phyloP scores from a whole-genome alignment of 2,329 filamentous ascomycete genomes.

The Talaromyces sp. region DNA sequence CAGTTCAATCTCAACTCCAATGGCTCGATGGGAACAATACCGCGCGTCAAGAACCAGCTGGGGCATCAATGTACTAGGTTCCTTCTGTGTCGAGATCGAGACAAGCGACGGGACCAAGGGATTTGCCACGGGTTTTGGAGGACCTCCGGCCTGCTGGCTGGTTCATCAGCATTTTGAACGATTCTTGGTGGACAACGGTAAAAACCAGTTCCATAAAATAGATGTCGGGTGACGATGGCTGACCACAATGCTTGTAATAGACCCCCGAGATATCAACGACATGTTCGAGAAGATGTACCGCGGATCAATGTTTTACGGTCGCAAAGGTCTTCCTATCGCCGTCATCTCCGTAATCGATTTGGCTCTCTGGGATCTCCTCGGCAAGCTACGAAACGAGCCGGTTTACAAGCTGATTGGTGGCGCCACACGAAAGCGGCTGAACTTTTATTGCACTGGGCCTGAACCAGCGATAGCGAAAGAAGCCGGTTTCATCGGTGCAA shows the following conservation, averaged over 20 bases:
- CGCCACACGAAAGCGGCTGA: conserved; percentile 72
- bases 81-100: conserved; percentile 86
- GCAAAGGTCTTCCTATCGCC: conserved; percentile 83
- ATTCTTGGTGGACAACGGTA: conserved; percentile 75
- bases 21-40: conserved; percentile 84
- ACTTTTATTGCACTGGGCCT: conserved; percentile 94
- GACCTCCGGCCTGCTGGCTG: conserved; percentile 89
- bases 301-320: conserved; percentile 91
- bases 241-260: conserved; percentile 36
- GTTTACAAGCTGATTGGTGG: conserved; percentile 94
- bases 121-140: conserved; percentile 90
- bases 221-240: background rate
- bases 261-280: conserved; percentile 85
- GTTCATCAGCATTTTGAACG: conserved; percentile 89
- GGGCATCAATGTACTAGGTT: conserved; percentile 93
- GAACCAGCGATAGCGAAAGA: conserved; percentile 72
- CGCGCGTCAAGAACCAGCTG: conserved; percentile 82
- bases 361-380: conserved; percentile 85
- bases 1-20: conserved; percentile 85
- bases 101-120: conserved; percentile 86
- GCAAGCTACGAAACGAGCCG: conserved; percentile 85
- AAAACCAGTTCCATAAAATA: background rate
- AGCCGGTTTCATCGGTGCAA: conserved; percentile 87
- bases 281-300: conserved; percentile 97
- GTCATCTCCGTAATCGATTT: conserved; percentile 94